phyloP scores from a whole-genome alignment of 2,329 filamentous ascomycete species.

The Rosellinia necatrix region DNA sequence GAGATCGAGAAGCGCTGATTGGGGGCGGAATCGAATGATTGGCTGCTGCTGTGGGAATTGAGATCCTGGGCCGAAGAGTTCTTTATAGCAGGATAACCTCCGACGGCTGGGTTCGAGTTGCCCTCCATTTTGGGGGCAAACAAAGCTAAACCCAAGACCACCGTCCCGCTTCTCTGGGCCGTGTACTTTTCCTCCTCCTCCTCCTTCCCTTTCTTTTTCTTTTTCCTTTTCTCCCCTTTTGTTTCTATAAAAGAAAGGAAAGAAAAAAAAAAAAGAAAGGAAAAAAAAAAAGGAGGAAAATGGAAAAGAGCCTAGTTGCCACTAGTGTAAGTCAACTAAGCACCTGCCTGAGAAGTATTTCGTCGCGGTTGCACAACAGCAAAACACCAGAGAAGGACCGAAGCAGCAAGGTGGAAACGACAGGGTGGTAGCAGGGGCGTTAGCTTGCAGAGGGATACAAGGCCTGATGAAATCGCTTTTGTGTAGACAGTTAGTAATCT shows the following conservation, averaged over 20 bases:
- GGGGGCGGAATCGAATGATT: constrained; percentile 55
- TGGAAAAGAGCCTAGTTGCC: not conserved
- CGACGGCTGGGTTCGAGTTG: constrained; percentile 24
- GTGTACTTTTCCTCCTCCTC: not conserved
- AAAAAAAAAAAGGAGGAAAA: not conserved
- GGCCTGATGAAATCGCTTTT: not conserved
- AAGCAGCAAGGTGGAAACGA: not conserved
- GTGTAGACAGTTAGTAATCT: too few species aligned
- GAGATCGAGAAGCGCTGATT: constrained; percentile 54
- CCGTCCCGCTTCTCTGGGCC: too few species aligned
- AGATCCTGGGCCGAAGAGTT: constrained; percentile 27
- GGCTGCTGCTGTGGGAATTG: constrained; percentile 39
- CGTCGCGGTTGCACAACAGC: constrained; percentile 5
- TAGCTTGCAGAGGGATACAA: too few species aligned
- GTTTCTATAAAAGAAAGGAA: too few species aligned
- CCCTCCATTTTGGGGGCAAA: constrained; percentile 27
- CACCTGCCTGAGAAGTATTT: not conserved
- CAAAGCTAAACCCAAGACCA: constrained; percentile 18
- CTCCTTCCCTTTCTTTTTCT: not conserved
- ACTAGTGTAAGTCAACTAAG: not conserved
- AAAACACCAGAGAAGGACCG: constrained; percentile 1
- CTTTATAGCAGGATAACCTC: constrained; percentile 13
- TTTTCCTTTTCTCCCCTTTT: not conserved
- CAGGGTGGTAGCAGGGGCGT: not conserved
- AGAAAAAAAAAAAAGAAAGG: too few species aligned